A percentile compares a stretch with the other conserved stretches of the same genome.
Evolutionary conservation across 805 yeast species (phyloP).

Genomic region (Tetrapisispora arboricola): DNA sequence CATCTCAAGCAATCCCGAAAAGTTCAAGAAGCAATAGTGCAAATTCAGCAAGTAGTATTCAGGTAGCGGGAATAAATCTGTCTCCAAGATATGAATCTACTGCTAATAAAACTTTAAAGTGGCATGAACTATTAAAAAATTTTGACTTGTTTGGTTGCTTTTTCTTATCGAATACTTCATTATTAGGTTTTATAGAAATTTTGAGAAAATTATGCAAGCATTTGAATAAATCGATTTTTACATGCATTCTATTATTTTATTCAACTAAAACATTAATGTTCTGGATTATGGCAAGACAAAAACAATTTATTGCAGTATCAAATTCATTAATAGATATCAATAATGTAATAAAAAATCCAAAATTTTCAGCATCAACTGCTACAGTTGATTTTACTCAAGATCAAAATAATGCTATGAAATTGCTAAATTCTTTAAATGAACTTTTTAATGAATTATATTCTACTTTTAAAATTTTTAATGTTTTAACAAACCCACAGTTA

Average conservation of each 20-base stretch:
- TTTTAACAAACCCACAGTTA: slow-evolving; percentile 8
- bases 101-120: slow-evolving; percentile 1
- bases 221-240: slow-evolving; percentile 37
- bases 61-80: neutral
- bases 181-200: slow-evolving; percentile 33
- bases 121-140: slow-evolving; percentile 13
- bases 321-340: slow-evolving; percentile 2
- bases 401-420: neutral
- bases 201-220: slow-evolving; percentile 30
- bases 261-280: slow-evolving; percentile 36
- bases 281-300: slow-evolving; percentile 44
- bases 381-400: neutral
- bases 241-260: slow-evolving; percentile 35
- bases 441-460: slow-evolving; percentile 22
- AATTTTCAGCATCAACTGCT: neutral
- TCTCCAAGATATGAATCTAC: neutral
- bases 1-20: neutral
- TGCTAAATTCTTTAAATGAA: neutral
- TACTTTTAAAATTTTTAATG: slow-evolving; percentile 14
- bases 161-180: slow-evolving; percentile 31
- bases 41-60: neutral
- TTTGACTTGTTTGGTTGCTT: slow-evolving; percentile 38
- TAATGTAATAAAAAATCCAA: neutral
- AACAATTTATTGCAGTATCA: slow-evolving; percentile 30
- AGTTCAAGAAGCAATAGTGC: slow-evolving; percentile 1